phyloP scores from a whole-genome alignment of 176 grass and related monocot species.

The Rhynchospora pubera region DNA sequence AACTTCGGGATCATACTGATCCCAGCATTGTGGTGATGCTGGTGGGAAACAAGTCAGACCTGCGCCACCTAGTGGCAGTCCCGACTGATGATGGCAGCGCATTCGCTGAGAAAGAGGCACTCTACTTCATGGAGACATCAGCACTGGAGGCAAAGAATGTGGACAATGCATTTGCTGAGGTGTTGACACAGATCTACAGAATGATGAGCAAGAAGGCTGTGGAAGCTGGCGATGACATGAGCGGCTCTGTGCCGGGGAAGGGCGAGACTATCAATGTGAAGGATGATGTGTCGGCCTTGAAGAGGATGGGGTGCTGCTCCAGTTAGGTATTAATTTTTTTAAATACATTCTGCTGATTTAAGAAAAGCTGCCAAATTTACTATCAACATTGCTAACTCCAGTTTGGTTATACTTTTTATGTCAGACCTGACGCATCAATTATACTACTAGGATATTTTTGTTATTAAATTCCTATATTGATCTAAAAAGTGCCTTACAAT shows the following conservation, averaged over 20 bases:
- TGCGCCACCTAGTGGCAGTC: constrained; percentile 39
- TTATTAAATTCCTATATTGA: background rate
- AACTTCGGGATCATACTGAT: constrained; percentile 50
- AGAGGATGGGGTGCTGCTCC: constrained; percentile 45
- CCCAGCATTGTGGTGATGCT: constrained; percentile 35
- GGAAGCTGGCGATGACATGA: constrained; percentile 29
- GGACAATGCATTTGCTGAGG: constrained; percentile 39
- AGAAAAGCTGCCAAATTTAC: background rate
- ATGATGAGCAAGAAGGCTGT: constrained; percentile 33
- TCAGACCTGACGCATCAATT: background rate
- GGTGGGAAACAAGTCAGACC: constrained; percentile 46
- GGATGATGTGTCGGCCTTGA: constrained; percentile 37
- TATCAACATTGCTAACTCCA: too few species aligned
- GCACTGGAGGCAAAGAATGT: constrained; percentile 42
- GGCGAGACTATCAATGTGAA: constrained; percentile 49
- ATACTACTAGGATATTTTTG: background rate
- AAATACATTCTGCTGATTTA: constrained; percentile 25
- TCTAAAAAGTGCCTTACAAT: background rate
- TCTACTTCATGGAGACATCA: constrained; percentile 46
- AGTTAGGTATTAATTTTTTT: constrained; percentile 26
- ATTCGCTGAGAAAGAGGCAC: constrained; percentile 38
- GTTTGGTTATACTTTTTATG: background rate
- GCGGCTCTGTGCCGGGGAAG: constrained; percentile 11
- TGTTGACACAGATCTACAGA: constrained; percentile 45
- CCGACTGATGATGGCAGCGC: constrained; percentile 39